Evolutionary conservation across 2,329 filamentous ascomycete species (phyloP).

Genomic region (Phoma sp.): DNA sequence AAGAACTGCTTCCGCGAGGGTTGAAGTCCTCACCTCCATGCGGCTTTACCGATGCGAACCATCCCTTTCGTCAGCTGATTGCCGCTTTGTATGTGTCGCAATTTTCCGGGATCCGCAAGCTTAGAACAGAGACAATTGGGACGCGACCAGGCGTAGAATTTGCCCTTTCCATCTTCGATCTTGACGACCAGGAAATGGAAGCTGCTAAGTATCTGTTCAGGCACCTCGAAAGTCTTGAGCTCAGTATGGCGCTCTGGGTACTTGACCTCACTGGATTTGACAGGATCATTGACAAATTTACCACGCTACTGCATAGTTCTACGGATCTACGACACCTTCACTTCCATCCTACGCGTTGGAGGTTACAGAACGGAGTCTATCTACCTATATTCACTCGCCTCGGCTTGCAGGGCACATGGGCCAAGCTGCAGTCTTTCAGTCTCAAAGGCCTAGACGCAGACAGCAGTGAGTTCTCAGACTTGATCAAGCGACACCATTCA

Average conservation of each 20-base stretch:
- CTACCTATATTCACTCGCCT: conserved; percentile 16
- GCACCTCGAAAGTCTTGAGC: conserved; percentile 24
- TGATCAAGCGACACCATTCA: conserved; percentile 28
- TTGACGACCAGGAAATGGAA: conserved; percentile 21
- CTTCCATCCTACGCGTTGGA: conserved; percentile 21
- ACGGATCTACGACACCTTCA: conserved; percentile 27
- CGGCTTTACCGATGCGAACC: conserved; percentile 8
- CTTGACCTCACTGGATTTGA: background rate
- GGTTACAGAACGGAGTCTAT: too few relatives aligned
- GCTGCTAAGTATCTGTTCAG: conserved; percentile 32
- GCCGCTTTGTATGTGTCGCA: conserved; percentile 28
- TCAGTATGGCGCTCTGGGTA: conserved; percentile 20
- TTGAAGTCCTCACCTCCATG: background rate
- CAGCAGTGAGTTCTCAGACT: conserved; percentile 22
- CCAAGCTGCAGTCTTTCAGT: conserved; percentile 26
- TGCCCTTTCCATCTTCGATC: conserved; percentile 26
- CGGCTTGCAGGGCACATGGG: conserved; percentile 31
- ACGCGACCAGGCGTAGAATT: conserved; percentile 15
- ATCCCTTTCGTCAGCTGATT: conserved; percentile 39
- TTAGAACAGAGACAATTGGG: conserved; percentile 18
- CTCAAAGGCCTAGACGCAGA: conserved; percentile 28
- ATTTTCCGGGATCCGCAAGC: conserved; percentile 30
- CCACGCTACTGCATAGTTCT: conserved; percentile 22
- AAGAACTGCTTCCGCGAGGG: conserved; percentile 29
- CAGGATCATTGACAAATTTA: conserved; percentile 22